A percentile compares a stretch with the other conserved stretches of the same genome.
Evolutionary conservation across 2,329 filamentous ascomycete species (phyloP).

Genomic region (Penicillium polonicum): DNA sequence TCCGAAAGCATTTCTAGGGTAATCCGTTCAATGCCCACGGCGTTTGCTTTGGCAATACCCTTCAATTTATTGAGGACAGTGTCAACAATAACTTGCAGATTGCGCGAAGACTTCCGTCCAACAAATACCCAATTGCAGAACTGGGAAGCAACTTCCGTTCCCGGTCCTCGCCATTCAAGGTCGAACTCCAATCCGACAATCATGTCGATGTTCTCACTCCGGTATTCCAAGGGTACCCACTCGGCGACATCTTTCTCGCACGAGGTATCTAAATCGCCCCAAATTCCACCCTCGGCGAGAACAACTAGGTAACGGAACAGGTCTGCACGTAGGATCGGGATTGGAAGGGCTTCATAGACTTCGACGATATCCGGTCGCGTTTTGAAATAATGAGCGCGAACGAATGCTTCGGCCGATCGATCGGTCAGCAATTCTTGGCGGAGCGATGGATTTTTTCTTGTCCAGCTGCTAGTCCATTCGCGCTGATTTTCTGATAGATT

Average conservation of each 20-base stretch:
- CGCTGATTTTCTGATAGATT: slow-evolving; percentile 23
- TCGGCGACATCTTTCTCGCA: slow-evolving; percentile 35
- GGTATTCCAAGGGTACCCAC: slow-evolving; percentile 40
- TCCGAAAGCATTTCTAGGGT: slow-evolving; percentile 29
- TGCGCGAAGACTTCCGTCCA: slow-evolving; percentile 18
- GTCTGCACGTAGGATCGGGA: slow-evolving; percentile 45
- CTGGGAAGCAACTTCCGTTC: slow-evolving; percentile 19
- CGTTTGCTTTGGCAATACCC: slow-evolving; percentile 18
- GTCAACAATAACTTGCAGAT: slow-evolving; percentile 22
- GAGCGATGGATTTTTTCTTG: slow-evolving; percentile 26
- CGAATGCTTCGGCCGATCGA: slow-evolving; percentile 30
- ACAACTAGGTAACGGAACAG: slow-evolving; percentile 47
- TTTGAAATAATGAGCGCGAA: slow-evolving; percentile 31
- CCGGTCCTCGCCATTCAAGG: slow-evolving; percentile 10
- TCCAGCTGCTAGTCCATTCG: slow-evolving; percentile 25
- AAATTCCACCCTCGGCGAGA: slow-evolving; percentile 43
- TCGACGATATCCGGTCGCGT: slow-evolving; percentile 41
- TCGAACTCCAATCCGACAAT: slow-evolving; percentile 45
- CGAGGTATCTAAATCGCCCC: slow-evolving; percentile 42
- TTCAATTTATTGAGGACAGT: slow-evolving; percentile 18
- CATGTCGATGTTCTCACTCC: slow-evolving; percentile 25
- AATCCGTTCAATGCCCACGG: slow-evolving; percentile 16
- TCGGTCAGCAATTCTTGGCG: slow-evolving; percentile 34
- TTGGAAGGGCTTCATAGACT: slow-evolving; percentile 33
- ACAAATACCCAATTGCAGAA: slow-evolving; percentile 29